Percentiles rank a stretch among this genome's conserved stretches.
Evolutionary conservation across 768 basidiomycete genomes (phyloP).

Genomic region (Mrakia gelida): DNA sequence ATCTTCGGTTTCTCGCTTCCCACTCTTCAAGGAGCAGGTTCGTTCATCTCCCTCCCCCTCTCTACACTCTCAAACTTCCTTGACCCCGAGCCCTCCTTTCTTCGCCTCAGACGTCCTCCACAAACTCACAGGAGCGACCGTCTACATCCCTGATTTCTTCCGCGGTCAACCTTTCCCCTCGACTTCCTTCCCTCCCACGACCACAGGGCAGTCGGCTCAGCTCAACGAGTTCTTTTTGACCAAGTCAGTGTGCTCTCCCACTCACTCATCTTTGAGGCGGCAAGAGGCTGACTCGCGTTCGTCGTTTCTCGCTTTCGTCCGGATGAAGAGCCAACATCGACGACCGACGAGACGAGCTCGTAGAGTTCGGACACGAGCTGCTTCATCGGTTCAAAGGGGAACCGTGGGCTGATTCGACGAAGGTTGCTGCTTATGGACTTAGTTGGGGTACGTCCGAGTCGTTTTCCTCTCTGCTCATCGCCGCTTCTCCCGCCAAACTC

Average conservation of each 20-base stretch:
- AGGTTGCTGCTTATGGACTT: background rate
- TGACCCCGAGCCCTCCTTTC: background rate
- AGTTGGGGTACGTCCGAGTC: conserved; percentile 6
- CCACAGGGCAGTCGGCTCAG: conserved; percentile 4
- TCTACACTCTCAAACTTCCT: background rate
- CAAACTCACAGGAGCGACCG: conserved; percentile 20
- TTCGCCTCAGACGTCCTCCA: background rate
- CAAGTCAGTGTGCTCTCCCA: background rate
- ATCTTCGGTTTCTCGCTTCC: conserved; percentile 18
- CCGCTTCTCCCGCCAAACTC: too few relatives aligned
- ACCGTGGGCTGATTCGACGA: conserved; percentile 3
- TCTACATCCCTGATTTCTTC: conserved; percentile 26
- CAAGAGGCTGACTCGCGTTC: background rate
- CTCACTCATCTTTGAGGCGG: background rate
- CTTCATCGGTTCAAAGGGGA: background rate
- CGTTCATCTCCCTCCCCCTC: background rate
- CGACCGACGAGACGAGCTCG: conserved; percentile 10
- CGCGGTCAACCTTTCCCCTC: background rate
- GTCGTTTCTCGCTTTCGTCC: background rate
- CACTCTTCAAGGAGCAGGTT: conserved; percentile 23
- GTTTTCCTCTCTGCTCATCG: background rate
- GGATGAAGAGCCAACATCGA: conserved; percentile 11
- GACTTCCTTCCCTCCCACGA: conserved; percentile 4
- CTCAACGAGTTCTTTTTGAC: conserved; percentile 1
- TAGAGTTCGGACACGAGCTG: conserved; percentile 6